Evolutionary conservation across 495 filamentous ascomycete genomes (phyloP).

Genomic region (Penicillium roqueforti): DNA sequence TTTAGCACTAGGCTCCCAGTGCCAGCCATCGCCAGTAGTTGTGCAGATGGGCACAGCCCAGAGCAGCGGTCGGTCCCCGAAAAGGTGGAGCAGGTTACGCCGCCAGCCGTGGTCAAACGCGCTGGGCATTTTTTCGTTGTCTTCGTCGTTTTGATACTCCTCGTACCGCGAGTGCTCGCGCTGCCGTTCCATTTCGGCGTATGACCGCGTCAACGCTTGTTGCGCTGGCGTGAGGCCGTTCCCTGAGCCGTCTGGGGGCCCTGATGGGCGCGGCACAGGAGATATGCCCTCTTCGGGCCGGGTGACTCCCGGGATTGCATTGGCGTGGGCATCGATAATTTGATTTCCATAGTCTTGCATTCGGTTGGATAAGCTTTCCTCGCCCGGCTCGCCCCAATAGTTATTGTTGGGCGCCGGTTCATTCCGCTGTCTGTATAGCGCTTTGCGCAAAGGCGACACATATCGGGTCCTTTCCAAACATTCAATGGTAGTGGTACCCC

Average conservation of each 20-base stretch:
- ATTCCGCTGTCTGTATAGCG: slow-evolving; percentile 57
- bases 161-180: slow-evolving; percentile 74
- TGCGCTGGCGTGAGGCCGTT: slow-evolving; percentile 36
- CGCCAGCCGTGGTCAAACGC: slow-evolving; percentile 86
- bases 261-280: slow-evolving; percentile 26
- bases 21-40: slow-evolving; percentile 90
- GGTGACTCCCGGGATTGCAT: slow-evolving; percentile 75
- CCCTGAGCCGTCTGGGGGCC: slow-evolving; percentile 5
- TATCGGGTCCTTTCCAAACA: slow-evolving; percentile 93
- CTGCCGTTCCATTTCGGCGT: slow-evolving; percentile 67
- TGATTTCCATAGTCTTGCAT: slow-evolving; percentile 68
- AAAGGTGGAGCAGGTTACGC: slow-evolving; percentile 76
- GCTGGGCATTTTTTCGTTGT: slow-evolving; percentile 79
- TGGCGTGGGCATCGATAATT: slow-evolving; percentile 75
- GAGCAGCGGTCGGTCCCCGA: slow-evolving; percentile 63
- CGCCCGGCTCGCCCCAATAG: slow-evolving; percentile 41
- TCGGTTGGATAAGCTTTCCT: slow-evolving; percentile 56
- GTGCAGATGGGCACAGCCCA: slow-evolving; percentile 82
- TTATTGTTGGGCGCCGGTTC: slow-evolving; percentile 33
- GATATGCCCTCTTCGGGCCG: slow-evolving; percentile 66
- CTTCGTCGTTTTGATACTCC: slow-evolving; percentile 82
- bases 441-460: slow-evolving; percentile 68
- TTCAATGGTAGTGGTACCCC: slow-evolving; percentile 89
- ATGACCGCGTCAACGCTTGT: slow-evolving; percentile 53
- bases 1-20: slow-evolving; percentile 75